Evolutionary conservation across 345 rosid genomes (phyloP).

Genomic region (Eucalyptus melliodora): DNA sequence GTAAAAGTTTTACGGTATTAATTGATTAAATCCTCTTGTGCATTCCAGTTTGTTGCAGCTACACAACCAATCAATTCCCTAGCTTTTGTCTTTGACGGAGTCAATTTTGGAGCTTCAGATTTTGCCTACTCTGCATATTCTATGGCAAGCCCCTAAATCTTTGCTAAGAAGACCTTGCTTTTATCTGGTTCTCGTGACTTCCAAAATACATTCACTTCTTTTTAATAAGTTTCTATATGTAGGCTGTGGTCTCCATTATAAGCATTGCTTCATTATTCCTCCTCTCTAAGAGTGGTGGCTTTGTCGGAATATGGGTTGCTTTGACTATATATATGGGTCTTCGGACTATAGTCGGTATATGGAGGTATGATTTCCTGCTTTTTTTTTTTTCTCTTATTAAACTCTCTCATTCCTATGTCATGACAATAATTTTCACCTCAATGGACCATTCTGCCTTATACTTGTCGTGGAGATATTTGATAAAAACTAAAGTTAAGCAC

Average conservation of each 20-base stretch:
- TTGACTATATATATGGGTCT: conserved; percentile 80
- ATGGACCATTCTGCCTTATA: background rate
- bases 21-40: background rate
- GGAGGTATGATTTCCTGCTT: conserved; percentile 39
- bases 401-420: background rate
- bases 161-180: background rate
- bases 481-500: background rate
- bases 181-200: background rate
- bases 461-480: background rate
- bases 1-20: background rate
- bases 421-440: background rate
- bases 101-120: conserved; percentile 91
- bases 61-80: conserved; percentile 91
- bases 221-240: background rate
- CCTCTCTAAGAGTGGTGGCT: conserved; percentile 53
- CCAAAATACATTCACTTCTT: background rate
- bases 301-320: conserved; percentile 82
- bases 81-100: conserved; percentile 91
- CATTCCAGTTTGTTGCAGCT: conserved; percentile 73
- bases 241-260: conserved; percentile 53
- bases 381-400: background rate
- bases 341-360: conserved; percentile 58
- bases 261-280: conserved; percentile 45
- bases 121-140: conserved; percentile 86
- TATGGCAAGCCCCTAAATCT: conserved; percentile 6